A percentile compares a stretch with the other conserved stretches of the same genome.
phyloP scores from a whole-genome alignment of 176 grass and related monocot species.

The Tillandsia fasciculata region DNA sequence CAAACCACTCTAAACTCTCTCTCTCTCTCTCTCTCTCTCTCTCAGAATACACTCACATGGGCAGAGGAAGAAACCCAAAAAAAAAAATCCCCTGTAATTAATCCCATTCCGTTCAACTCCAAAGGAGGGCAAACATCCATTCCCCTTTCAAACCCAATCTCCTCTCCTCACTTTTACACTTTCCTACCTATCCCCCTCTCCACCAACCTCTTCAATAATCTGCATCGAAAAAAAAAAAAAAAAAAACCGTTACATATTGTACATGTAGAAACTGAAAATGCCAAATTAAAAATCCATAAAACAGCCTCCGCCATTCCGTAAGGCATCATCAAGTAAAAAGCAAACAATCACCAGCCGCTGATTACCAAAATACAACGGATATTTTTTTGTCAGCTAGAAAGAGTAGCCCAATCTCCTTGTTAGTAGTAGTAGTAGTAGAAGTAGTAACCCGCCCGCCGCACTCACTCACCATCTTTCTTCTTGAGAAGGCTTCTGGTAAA shows the following conservation, averaged over 20 bases:
- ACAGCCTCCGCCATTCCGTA: too few species aligned
- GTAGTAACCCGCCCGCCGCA: background rate
- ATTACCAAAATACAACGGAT: too few species aligned
- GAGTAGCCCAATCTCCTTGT: too few species aligned
- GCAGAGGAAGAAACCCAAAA: constrained; percentile 82
- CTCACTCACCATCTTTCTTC: constrained; percentile 84
- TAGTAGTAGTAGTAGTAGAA: too few species aligned
- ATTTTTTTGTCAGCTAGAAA: background rate
- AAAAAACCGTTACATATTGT: constrained; percentile 9
- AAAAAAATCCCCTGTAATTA: constrained; percentile 37
- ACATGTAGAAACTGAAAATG: constrained; percentile 14
- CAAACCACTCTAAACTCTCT: background rate
- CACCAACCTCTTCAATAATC: constrained; percentile 48
- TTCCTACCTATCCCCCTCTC: constrained; percentile 35
- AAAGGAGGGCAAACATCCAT: constrained; percentile 45
- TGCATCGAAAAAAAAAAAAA: constrained; percentile 33
- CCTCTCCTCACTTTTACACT: constrained; percentile 20
- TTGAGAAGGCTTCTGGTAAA: constrained; percentile 65
- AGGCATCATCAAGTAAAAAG: too few species aligned
- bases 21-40: constrained; percentile 9
- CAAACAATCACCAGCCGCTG: too few species aligned
- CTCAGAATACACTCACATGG: constrained; percentile 43
- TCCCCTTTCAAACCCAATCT: constrained; percentile 51
- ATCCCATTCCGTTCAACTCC: constrained; percentile 29
- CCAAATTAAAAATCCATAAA: background rate